Base-by-base conservation (phyloP, 2,329 filamentous ascomycete genomes). In the Aspergillus chevalieri region DNA sequence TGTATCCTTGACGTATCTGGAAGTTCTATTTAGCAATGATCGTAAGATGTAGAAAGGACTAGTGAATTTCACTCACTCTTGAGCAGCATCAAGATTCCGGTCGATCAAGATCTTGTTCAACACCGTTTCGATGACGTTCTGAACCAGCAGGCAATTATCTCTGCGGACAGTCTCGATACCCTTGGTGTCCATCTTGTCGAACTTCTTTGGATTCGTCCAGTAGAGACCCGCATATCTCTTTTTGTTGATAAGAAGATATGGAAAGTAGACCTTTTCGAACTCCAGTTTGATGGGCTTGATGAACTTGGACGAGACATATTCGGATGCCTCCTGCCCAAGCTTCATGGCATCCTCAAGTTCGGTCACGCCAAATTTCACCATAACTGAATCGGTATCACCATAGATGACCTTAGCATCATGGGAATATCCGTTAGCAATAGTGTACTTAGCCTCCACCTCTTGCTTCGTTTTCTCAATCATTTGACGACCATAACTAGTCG, bases 121-220 rank as follows among this genome's bases (percentile, higher is more conserved):
- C 19, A 95, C 92, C 49, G 93, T 97, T 71, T 98, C 93, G 62
- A 98, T 97, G 51, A 97, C 93, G 3, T 87, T 96, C 70, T 97
- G 92, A 14, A 97, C 93, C 52, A 98, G 75, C 47, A 93, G 78
- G 66, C 93, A 98, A 66, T 98, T 98, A 69, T 98, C 93, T 78
- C 93, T 81, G 58, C 93, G 86, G 43, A 98, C 94, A 3, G 93
- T 98, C 72, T 98, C 93, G 58, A 98, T 97, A 78, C 93, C 93
- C 70, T 98, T 98, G 52, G 89, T 97, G 71, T 98, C 93, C 94
- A 98, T 98, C 78, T 97, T 98, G 79, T 98, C 94, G 69, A 87
- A 93, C 71, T 95, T 96, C 39, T 92, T 82, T 0, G 92, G 83
- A 57, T 87, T 93, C 4, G 93, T 98, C 91, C 91, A 98, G 74